Evolutionary conservation across 2,329 filamentous ascomycete genomes (phyloP).

Genomic region (Cucurbitaria berberidis): DNA sequence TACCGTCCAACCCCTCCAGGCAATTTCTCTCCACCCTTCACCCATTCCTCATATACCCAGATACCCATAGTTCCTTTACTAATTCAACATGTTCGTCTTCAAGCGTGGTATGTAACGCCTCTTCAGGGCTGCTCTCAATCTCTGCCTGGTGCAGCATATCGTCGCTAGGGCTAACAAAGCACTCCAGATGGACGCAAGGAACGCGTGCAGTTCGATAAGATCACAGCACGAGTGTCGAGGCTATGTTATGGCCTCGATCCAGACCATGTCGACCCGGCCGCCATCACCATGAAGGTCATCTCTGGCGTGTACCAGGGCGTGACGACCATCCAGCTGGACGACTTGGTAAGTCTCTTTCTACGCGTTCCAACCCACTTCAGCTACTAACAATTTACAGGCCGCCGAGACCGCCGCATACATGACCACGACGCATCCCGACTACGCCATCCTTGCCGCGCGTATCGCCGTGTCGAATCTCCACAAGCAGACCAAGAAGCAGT

Average conservation of each 20-base stretch:
- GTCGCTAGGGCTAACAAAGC: conserved; percentile 32
- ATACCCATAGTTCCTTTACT: conserved; percentile 30
- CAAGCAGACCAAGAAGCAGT: conserved; percentile 99
- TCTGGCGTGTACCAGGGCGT: conserved; percentile 99
- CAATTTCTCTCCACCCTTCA: conserved; percentile 24
- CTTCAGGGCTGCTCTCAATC: conserved; percentile 9
- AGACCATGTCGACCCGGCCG: conserved; percentile 94
- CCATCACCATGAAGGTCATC: conserved; percentile 99
- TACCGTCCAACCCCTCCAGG: conserved; percentile 27
- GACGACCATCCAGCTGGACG: conserved; percentile 93
- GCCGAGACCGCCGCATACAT: conserved; percentile 99
- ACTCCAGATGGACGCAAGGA: conserved; percentile 93
- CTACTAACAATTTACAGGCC: conserved; percentile 64
- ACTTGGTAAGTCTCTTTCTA: conserved; percentile 71
- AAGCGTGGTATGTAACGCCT: conserved; percentile 48
- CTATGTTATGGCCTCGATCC: conserved; percentile 97
- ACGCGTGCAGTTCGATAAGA: conserved; percentile 99
- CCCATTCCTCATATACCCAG: conserved; percentile 33
- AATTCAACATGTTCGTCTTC: conserved; percentile 50
- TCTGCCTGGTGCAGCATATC: conserved; percentile 24
- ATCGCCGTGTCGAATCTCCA: conserved; percentile 99
- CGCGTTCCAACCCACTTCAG: conserved; percentile 18
- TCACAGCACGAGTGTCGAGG: conserved; percentile 96
- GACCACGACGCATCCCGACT: conserved; percentile 99
- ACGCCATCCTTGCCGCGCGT: conserved; percentile 95